These are phyloP conservation scores for Oryza nivara DNA, from an alignment of 176 grass and related monocot species.

Conservation along the genomic window DNA sequence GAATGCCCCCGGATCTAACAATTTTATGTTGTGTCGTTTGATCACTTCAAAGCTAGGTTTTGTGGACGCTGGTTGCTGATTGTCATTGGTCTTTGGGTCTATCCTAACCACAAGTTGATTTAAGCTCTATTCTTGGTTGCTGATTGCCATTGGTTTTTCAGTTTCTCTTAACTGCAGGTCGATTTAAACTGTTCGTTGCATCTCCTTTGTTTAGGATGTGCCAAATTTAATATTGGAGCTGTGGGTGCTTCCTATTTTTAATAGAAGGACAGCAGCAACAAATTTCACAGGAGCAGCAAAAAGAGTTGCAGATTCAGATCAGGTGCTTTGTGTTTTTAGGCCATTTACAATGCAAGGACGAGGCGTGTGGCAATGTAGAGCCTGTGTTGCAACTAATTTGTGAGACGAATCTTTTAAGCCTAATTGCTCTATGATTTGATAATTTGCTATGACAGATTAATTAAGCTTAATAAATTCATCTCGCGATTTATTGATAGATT, in stretches of 20 bases:
- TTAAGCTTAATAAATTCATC: too few species aligned
- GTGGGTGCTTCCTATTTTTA: not conserved
- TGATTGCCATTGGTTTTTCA: not conserved
- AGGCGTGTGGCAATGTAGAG: too few species aligned
- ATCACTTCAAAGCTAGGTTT: not conserved
- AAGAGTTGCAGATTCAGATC: too few species aligned
- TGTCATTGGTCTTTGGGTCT: not conserved
- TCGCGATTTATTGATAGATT: too few species aligned
- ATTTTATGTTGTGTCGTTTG: not conserved
- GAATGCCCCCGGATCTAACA: not conserved
- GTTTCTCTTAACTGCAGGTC: not conserved
- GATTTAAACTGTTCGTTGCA: not conserved
- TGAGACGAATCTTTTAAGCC: too few species aligned
- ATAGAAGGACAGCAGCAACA: not conserved
- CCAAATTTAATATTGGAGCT: not conserved
- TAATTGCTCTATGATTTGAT: too few species aligned
- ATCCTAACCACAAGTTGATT: not conserved
- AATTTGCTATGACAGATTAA: too few species aligned
- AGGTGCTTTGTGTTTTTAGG: not conserved
- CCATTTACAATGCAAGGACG: too few species aligned
- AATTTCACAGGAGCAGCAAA: too few species aligned
- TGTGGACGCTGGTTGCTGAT: not conserved
- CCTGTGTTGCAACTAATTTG: too few species aligned
- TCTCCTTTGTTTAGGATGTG: not conserved
- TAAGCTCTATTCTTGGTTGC: not conserved